Evolutionary conservation across 2,329 filamentous ascomycete species (phyloP), one percentile per base, ranked within the genome.

Genomic region (Lecanicillium sp.): DNA sequence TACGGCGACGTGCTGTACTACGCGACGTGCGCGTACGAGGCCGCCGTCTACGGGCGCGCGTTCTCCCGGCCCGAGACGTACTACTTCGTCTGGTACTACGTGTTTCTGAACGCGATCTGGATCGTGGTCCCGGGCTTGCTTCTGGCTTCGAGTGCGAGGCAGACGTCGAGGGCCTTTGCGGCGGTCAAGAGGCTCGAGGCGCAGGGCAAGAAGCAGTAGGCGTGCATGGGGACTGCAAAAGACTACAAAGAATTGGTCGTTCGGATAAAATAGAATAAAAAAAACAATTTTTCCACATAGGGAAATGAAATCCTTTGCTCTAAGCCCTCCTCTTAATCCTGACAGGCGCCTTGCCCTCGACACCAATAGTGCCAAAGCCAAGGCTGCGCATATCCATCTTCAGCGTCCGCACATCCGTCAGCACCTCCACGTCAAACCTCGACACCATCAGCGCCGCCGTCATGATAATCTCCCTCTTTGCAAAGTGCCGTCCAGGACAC

Each of bases 1-100:
- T 80, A 74, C 56, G 72, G 73, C 38, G 61, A 69, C 44, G 64
- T 69, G 5, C 56, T 75, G 24, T 75, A 74, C 62, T 71, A 67
- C 49, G 62, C 59, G 2, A 74, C 67, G 5, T 65, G 61, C 49
- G 49, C 65, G 0, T 64, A 69, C 32, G 67, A 72, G 33, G 55
- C 64, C 26, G 49, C 58, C 9, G 53, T 61, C 6, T 52, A 52
- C 8, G 65, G 59, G 0, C 58, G 58, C 2, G 53, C 58, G 15
- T 70, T 67, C 56, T 71, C 64, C 23, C 62, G 71, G 1, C 71
- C 71, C 0, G 72, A 74, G 54, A 52, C 51, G 1, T 63, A 61
- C 29, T 74, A 74, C 49, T 75, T 70, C 49, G 72, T 63, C 59
- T 63, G 62, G 2, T 74, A 74, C 51, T 74, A 68, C 43, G 55